Evolutionary conservation across 2,329 filamentous ascomycete genomes (phyloP).

Genomic region (Ophiosphaerella herpotricha): DNA sequence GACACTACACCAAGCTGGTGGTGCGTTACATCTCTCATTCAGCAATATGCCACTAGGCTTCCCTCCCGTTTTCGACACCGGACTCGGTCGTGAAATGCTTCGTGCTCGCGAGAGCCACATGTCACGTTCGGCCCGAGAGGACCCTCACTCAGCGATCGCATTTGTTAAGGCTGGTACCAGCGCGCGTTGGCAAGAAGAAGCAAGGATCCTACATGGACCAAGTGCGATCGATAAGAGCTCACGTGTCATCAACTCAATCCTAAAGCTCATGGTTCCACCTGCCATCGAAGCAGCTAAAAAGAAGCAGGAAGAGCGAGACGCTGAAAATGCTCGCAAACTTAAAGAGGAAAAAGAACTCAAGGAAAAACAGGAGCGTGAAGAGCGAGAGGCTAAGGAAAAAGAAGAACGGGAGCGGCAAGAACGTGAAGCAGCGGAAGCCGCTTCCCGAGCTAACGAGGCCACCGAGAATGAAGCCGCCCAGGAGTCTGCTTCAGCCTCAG

Average conservation of each 20-base stretch:
- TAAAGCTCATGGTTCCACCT: slow-evolving; percentile 76
- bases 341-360: slow-evolving; percentile 67
- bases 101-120: slow-evolving; percentile 38
- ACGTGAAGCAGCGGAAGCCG: slow-evolving; percentile 48
- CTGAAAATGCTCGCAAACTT: slow-evolving; percentile 68
- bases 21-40: slow-evolving; percentile 59
- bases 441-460: slow-evolving; percentile 40
- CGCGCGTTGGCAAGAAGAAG: slow-evolving; percentile 86
- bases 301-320: slow-evolving; percentile 71
- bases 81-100: slow-evolving; percentile 36
- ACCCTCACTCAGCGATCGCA: slow-evolving; percentile 74
- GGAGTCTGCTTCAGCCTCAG: slow-evolving; percentile 25
- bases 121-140: slow-evolving; percentile 51
- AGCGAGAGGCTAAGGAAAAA: slow-evolving; percentile 58
- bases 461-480: slow-evolving; percentile 21
- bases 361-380: slow-evolving; percentile 64
- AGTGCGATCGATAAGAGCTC: slow-evolving; percentile 70
- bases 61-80: slow-evolving; percentile 39
- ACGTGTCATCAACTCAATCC: slow-evolving; percentile 69
- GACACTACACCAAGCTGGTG: slow-evolving; percentile 45
- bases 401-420: slow-evolving; percentile 47
- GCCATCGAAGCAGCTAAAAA: slow-evolving; percentile 82
- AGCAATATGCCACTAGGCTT: slow-evolving; percentile 45
- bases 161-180: slow-evolving; percentile 75
- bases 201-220: slow-evolving; percentile 79